Evolutionary conservation across 2,329 filamentous ascomycete species (phyloP).

Genomic region (Shiraia sp.): DNA sequence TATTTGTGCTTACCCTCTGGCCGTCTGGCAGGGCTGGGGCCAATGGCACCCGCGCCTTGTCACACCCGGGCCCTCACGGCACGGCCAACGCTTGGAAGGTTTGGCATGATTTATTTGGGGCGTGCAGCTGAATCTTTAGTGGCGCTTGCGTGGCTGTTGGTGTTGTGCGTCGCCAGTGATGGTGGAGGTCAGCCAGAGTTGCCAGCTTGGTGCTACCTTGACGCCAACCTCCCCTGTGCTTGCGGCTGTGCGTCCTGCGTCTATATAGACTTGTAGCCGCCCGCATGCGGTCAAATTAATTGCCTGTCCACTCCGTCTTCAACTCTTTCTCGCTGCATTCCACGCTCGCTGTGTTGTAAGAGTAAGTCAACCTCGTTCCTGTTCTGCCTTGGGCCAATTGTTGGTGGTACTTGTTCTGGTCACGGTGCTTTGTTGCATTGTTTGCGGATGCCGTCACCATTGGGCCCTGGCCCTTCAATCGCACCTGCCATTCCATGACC

Average conservation of each 20-base stretch:
- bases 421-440: not conserved
- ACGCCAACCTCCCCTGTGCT: slow-evolving; percentile 13
- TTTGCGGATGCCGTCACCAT: slow-evolving; percentile 2
- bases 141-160: not conserved
- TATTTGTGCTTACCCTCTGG: too few species aligned
- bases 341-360: not conserved
- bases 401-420: too few species aligned
- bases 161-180: not conserved
- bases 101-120: not conserved
- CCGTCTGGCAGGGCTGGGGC: too few species aligned
- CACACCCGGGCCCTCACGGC: too few species aligned
- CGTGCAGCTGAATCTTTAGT: slow-evolving; percentile 2
- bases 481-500: too few species aligned
- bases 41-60: too few species aligned
- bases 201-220: slow-evolving; percentile 10
- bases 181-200: slow-evolving; percentile 1
- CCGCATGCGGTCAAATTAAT: slow-evolving; percentile 3
- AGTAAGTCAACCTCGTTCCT: slow-evolving; percentile 2
- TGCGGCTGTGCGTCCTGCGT: slow-evolving; percentile 17
- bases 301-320: not conserved
- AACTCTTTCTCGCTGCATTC: not conserved
- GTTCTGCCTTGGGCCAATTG: too few species aligned
- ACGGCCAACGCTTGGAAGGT: too few species aligned
- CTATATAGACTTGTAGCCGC: slow-evolving; percentile 18
- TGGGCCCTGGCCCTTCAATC: too few species aligned